Evolutionary conservation across 2,329 filamentous ascomycete genomes (phyloP).

Genomic region (Fusarium sp.): DNA sequence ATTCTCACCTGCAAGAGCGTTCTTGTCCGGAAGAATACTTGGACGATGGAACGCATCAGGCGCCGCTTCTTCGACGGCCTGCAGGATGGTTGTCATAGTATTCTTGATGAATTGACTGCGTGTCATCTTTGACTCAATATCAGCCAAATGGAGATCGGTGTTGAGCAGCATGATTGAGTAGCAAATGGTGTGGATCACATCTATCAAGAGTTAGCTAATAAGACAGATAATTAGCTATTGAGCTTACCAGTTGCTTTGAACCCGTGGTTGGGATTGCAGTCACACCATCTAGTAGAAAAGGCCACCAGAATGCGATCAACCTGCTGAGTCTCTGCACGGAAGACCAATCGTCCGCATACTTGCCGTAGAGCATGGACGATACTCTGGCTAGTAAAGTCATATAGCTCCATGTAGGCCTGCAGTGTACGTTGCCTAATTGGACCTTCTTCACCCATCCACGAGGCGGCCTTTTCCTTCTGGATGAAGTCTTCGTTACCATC

Average conservation of each 20-base stretch:
- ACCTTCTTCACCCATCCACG: constrained; percentile 85
- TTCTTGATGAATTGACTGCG: constrained; percentile 95
- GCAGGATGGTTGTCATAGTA: constrained; percentile 87
- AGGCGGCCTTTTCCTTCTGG: constrained; percentile 79
- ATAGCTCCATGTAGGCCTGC: constrained; percentile 89
- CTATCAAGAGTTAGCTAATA: constrained; percentile 56
- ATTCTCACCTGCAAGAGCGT: constrained; percentile 47
- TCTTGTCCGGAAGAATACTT: constrained; percentile 61
- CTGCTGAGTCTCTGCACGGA: constrained; percentile 95
- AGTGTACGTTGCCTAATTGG: constrained; percentile 66
- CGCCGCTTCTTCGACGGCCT: constrained; percentile 76
- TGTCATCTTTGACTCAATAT: constrained; percentile 98
- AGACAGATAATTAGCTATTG: neutral
- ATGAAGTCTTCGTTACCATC: constrained; percentile 86
- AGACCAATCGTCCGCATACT: constrained; percentile 80
- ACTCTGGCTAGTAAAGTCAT: constrained; percentile 84
- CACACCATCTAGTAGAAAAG: constrained; percentile 90
- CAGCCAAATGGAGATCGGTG: constrained; percentile 92
- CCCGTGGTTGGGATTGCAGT: constrained; percentile 90
- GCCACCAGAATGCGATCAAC: constrained; percentile 93
- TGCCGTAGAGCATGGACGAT: constrained; percentile 80
- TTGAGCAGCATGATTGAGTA: constrained; percentile 96
- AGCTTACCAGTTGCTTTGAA: constrained; percentile 85
- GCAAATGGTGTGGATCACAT: constrained; percentile 96
- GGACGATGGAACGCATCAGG: constrained; percentile 71